phyloP scores from a whole-genome alignment of 2,329 filamentous ascomycete genomes.

The Cytospora paraplurivora region DNA sequence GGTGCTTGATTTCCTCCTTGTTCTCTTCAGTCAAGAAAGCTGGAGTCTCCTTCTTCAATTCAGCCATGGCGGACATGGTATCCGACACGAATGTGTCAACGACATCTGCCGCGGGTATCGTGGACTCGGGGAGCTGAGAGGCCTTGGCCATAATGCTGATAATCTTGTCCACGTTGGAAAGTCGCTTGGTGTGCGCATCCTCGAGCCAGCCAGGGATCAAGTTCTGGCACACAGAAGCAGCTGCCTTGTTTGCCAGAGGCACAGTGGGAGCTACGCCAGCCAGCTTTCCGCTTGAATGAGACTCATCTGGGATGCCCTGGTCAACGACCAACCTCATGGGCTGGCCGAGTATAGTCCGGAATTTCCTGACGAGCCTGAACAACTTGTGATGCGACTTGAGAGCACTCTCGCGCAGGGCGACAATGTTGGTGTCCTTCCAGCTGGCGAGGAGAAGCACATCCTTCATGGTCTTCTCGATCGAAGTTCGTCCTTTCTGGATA shows the following conservation, averaged over 20 bases:
- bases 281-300: conserved; percentile 27
- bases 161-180: conserved; percentile 71
- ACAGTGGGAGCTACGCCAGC: conserved; percentile 7
- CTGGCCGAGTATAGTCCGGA: conserved; percentile 75
- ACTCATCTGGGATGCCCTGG: conserved; percentile 59
- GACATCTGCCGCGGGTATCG: conserved; percentile 58
- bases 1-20: conserved; percentile 78
- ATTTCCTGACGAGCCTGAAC: conserved; percentile 89
- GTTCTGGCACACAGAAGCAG: conserved; percentile 39
- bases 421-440: conserved; percentile 98
- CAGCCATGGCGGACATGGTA: conserved; percentile 66
- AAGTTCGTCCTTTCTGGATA: conserved; percentile 66
- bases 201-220: conserved; percentile 42
- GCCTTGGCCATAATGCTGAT: conserved; percentile 73
- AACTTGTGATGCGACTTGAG: conserved; percentile 88
- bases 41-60: conserved; percentile 84
- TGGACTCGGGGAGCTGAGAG: conserved; percentile 52
- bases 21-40: conserved; percentile 82
- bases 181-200: conserved; percentile 55
- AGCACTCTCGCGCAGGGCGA: conserved; percentile 84
- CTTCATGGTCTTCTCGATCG: conserved; percentile 89
- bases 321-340: conserved; percentile 68
- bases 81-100: conserved; percentile 70
- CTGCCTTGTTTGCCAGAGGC: conserved; percentile 39
- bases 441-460: conserved; percentile 91